phyloP scores from a whole-genome alignment of 805 yeast species.

The Kluyveromyces starmeri region DNA sequence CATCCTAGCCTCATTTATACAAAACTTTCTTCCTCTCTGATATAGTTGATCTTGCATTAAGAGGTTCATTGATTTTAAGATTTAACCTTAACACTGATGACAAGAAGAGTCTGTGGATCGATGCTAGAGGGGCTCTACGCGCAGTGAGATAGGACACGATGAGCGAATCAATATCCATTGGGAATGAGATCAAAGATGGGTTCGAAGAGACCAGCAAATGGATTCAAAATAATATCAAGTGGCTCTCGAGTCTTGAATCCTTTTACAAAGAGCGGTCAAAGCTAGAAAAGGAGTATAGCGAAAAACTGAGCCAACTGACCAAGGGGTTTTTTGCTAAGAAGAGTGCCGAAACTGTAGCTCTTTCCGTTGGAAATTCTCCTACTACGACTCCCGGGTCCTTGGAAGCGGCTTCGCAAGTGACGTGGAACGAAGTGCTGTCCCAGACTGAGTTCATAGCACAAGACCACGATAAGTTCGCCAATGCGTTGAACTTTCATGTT shows the following conservation, averaged over 20 bases:
- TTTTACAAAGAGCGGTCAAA: slow-evolving; percentile 78
- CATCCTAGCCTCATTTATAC: too few species aligned
- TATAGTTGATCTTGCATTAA: too few species aligned
- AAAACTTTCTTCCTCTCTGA: too few species aligned
- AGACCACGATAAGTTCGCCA: slow-evolving; percentile 51
- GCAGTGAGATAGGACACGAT: too few species aligned
- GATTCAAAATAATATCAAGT: slow-evolving; percentile 63
- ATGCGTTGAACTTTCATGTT: slow-evolving; percentile 50
- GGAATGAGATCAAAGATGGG: slow-evolving; percentile 72
- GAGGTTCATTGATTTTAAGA: too few species aligned
- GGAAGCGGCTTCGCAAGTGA: slow-evolving; percentile 76
- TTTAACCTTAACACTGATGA: too few species aligned
- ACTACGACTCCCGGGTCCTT: slow-evolving; percentile 89
- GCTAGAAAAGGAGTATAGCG: slow-evolving; percentile 77
- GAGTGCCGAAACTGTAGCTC: slow-evolving; percentile 51
- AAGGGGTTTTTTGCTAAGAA: slow-evolving; percentile 68
- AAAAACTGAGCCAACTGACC: slow-evolving; percentile 53
- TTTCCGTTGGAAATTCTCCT: slow-evolving; percentile 89
- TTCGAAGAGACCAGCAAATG: slow-evolving; percentile 72
- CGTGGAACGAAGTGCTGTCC: slow-evolving; percentile 82
- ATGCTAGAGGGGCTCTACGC: too few species aligned
- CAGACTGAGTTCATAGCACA: slow-evolving; percentile 75
- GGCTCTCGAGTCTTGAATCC: slow-evolving; percentile 69
- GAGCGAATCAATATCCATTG: slow-evolving; percentile 35
- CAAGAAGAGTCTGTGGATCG: too few species aligned